A percentile compares a stretch with the other conserved stretches of the same genome.
Evolutionary conservation across 1,139 yeast genomes (phyloP).

Genomic region (Debaryomycetaceae sp.): DNA sequence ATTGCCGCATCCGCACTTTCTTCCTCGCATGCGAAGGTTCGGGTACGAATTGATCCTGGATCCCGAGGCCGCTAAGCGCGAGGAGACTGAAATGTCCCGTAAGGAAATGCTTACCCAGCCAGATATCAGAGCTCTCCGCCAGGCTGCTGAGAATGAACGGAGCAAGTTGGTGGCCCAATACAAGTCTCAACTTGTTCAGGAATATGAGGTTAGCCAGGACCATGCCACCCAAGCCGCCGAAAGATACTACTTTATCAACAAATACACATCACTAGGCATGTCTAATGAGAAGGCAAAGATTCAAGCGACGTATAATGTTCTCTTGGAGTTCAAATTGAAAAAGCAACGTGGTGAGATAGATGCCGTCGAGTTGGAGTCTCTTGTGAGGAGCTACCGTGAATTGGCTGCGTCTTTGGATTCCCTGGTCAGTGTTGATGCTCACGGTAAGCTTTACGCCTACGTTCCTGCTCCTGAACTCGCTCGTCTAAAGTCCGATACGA

Average conservation of each 20-base stretch:
- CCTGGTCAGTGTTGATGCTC: constrained; percentile 18
- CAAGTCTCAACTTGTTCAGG: constrained; percentile 1
- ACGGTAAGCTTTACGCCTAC: constrained; percentile 15
- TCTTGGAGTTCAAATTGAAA: constrained; percentile 39
- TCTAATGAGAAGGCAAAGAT: constrained; percentile 43
- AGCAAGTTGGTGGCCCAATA: constrained; percentile 4
- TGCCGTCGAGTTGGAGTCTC: constrained; percentile 15
- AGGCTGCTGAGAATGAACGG: constrained; percentile 27
- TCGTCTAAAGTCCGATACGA: constrained; percentile 11
- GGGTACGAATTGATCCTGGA: constrained; percentile 55
- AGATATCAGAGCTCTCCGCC: constrained; percentile 27
- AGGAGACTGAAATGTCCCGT: constrained; percentile 45
- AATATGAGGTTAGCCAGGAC: constrained; percentile 13
- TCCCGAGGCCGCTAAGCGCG: constrained; percentile 40
- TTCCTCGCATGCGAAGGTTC: constrained; percentile 75
- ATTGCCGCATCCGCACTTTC: constrained; percentile 84
- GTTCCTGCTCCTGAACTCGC: constrained; percentile 11
- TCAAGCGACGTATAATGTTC: constrained; percentile 42
- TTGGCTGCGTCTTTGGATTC: constrained; percentile 12
- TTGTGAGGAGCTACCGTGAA: constrained; percentile 2
- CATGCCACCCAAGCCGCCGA: constrained; percentile 30
- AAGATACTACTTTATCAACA: constrained; percentile 39
- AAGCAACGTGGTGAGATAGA: constrained; percentile 27
- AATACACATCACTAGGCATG: constrained; percentile 16
- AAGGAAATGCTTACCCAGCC: constrained; percentile 53